Evolutionary conservation across 306 rosid species (phyloP), one percentile per base, ranked within the genome.

Genomic region (Rosa rugosa): DNA sequence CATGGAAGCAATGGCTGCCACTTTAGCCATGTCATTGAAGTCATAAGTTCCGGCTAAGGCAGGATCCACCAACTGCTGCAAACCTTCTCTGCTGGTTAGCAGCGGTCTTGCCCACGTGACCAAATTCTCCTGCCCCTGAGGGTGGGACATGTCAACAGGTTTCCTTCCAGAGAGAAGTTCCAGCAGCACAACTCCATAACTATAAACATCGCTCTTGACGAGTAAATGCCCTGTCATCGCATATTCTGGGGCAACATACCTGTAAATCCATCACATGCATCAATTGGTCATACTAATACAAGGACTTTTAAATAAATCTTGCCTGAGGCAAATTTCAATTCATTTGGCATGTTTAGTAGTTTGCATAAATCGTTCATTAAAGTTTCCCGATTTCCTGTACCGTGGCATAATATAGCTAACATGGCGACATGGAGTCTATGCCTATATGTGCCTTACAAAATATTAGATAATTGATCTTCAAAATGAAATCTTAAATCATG

Each of bases 211-310:
- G 69, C 99, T 94, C 84, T 94, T 94, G 81, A 94, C 99, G 4
- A 94, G 97, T 65, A 94, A 86, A 81, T 92, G 97, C 11, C 99
- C 99, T 4, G 99, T 94, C 99, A 94, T 92, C 62, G 99, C 99
- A 88, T 94, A 94, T 88, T 94, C 99, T 63, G 99, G 99, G 72
- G 97, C 97, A 34, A 94, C 99, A 25, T 94, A 94, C 87, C 99
- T 94, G 90, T 31, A 71, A 82, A 88, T 31, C 59, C 75, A 83
- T 67, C 31, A 45, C 25, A n/a, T 77, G 4, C 60, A 56, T 56
- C 64, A 22, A 22, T 51, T 14, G 45, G 60, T 65, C 72, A 81
- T 78, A 22, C 34, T 57, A 57, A 23, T 57, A 22, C 25, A 57
- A 57, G 14, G 64, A 22, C 6, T 57, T n/a, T 10, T 4, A 57